Percentiles rank a stretch among this genome's conserved stretches.
phyloP scores from a whole-genome alignment of 768 basidiomycete species.

The Leccinum obscurum region DNA sequence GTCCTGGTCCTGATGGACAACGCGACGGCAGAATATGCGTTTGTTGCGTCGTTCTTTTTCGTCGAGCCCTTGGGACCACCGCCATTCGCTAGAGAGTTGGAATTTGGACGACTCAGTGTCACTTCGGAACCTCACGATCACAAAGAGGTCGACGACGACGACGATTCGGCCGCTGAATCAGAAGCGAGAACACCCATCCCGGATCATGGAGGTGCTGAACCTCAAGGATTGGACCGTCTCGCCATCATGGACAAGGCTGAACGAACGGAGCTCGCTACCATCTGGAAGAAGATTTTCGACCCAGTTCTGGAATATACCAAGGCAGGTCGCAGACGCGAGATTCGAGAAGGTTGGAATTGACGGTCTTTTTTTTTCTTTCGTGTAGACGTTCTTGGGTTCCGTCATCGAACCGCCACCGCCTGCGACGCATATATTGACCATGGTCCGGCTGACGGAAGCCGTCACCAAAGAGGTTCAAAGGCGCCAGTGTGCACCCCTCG shows the following conservation, averaged over 20 bases:
- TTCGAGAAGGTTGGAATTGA: background rate
- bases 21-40: slow-evolving; percentile 87
- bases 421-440: slow-evolving; percentile 76
- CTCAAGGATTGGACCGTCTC: slow-evolving; percentile 27
- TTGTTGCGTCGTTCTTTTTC: slow-evolving; percentile 83
- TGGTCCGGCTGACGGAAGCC: slow-evolving; percentile 89
- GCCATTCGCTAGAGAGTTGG: slow-evolving; percentile 36
- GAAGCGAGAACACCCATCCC: slow-evolving; percentile 45
- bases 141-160: slow-evolving; percentile 37
- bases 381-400: slow-evolving; percentile 66
- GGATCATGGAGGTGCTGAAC: slow-evolving; percentile 29
- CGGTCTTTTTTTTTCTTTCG: background rate
- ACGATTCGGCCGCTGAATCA: slow-evolving; percentile 46
- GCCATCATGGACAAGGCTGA: slow-evolving; percentile 54
- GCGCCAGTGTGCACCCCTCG: slow-evolving; percentile 76
- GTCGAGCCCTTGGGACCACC: slow-evolving; percentile 26
- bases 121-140: slow-evolving; percentile 43
- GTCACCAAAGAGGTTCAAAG: slow-evolving; percentile 73
- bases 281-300: slow-evolving; percentile 94
- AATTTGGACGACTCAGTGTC: slow-evolving; percentile 35
- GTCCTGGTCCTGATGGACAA: slow-evolving; percentile 94
- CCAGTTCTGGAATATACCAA: slow-evolving; percentile 86
- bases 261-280: slow-evolving; percentile 53
- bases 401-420: slow-evolving; percentile 74
- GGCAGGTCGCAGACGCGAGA: slow-evolving; percentile 39